A percentile compares a stretch with the other conserved stretches of the same genome.
These are phyloP conservation scores for Nannochloropsis granulata DNA, from an alignment of 108 stramenopile genomes.

Conservation along the genomic window DNA sequence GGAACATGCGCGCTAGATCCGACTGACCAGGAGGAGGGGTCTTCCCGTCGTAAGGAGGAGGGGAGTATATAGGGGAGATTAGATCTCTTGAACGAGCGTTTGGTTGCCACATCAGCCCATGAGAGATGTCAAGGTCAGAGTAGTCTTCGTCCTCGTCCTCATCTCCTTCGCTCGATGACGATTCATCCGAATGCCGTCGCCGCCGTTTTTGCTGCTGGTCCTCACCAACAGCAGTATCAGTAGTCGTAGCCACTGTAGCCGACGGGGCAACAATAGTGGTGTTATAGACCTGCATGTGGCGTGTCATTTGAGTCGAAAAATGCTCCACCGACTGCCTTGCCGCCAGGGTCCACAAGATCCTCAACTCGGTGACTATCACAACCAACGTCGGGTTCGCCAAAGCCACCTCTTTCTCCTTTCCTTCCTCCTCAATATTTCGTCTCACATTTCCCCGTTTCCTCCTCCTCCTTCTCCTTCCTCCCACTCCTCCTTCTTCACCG, in stretches of 20 bases:
- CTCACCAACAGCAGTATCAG: too few relatives aligned
- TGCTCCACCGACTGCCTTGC: background rate
- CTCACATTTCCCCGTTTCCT: background rate
- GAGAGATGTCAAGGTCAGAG: background rate
- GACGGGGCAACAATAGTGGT: background rate
- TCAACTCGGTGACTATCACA: background rate
- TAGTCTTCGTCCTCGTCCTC: background rate
- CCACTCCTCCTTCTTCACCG: too few relatives aligned
- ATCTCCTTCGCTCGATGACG: background rate
- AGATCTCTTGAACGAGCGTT: background rate
- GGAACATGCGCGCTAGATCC: background rate
- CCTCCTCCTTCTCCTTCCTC: too few relatives aligned
- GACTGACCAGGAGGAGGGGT: background rate
- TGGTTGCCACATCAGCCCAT: background rate
- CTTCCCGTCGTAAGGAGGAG: background rate
- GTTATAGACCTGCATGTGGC: background rate
- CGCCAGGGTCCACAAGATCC: background rate
- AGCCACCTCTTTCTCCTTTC: background rate
- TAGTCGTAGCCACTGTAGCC: background rate
- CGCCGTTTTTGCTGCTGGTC: background rate
- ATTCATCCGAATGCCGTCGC: background rate
- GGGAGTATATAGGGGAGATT: background rate
- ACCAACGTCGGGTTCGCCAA: background rate
- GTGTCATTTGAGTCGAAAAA: background rate
- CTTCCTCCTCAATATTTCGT: background rate